A percentile compares a stretch with the other conserved stretches of the same genome.
These are phyloP conservation scores for Leccinellum rugosiceps DNA, from an alignment of 768 basidiomycete species.

Conservation along the genomic window DNA sequence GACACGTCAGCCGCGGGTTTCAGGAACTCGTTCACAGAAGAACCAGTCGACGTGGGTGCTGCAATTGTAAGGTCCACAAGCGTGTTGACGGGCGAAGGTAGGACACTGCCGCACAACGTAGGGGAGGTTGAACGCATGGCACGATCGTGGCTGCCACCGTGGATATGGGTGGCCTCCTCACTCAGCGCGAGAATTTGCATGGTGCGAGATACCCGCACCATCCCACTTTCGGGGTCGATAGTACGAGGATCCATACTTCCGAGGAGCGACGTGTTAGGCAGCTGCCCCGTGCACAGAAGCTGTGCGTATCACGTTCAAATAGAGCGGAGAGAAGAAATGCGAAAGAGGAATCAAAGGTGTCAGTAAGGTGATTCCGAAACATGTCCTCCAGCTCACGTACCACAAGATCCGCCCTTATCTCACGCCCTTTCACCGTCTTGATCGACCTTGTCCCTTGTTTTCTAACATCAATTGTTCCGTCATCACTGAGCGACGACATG, in stretches of 20 bases:
- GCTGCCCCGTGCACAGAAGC: slow-evolving; percentile 63
- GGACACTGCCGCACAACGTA: slow-evolving; percentile 2
- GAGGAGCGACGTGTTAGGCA: slow-evolving; percentile 52
- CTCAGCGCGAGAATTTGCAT: slow-evolving; percentile 44
- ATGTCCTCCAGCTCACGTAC: slow-evolving; percentile 30
- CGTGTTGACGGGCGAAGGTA: slow-evolving; percentile 10
- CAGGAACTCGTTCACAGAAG: not conserved
- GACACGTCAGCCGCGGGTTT: slow-evolving; percentile 22
- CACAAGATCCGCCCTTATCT: slow-evolving; percentile 51
- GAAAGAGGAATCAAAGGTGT: not conserved
- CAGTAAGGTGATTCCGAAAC: not conserved
- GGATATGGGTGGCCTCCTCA: not conserved
- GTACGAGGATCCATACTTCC: slow-evolving; percentile 39
- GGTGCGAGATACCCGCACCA: slow-evolving; percentile 46
- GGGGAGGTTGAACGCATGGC: slow-evolving; percentile 2
- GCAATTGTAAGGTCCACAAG: not conserved
- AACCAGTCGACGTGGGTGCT: not conserved
- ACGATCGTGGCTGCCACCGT: not conserved
- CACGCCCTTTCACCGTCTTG: slow-evolving; percentile 46
- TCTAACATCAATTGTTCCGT: not conserved
- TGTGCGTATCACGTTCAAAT: slow-evolving; percentile 13
- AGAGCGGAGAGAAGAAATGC: not conserved
- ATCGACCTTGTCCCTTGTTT: slow-evolving; percentile 29
- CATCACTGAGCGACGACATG: slow-evolving; percentile 32
- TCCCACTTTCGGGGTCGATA: slow-evolving; percentile 37